Base-by-base conservation (phyloP, 495 filamentous ascomycete genomes). In the Beverwykella pulmonaria region DNA sequence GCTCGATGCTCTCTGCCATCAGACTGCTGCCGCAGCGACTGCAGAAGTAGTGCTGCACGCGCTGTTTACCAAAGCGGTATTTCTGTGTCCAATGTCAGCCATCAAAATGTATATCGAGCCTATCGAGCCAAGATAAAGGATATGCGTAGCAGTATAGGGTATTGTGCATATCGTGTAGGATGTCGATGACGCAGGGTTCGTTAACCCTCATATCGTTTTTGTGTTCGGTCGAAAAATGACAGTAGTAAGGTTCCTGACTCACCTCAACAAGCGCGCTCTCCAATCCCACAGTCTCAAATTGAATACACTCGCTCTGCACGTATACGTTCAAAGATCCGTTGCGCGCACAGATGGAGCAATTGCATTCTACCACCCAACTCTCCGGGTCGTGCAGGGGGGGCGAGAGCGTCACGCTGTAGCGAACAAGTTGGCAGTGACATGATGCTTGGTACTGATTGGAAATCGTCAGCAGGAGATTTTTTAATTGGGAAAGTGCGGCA, bases 271-370 rank as follows among this genome's bases (percentile, higher is more conserved):
- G 39, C 17, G 48, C 61, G 19, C 30, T 56, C 47, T 61, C 64
- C 32, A 66, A 22, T 20, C 56, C 56, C 23, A 64, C 20, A 1
- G 20, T 72, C 49, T 64, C 64, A 29, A 74, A 76, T 9, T 57
- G 49, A 8, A 79, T 63, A 44, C 76, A 71, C 0, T 63, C 64
- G 2, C 61, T 61, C 19, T 73, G 63, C 7, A 76, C 74, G 53
- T 81, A 81, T 20, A 81, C 70, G 44, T 78, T 70, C 1, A 79
- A 60, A 54, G 80, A 79, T 14, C 79, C 80, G 32, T 82, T 81
- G 1, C 72, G 65, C 14, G 71, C 53, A 67, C 80, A 82, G 65
- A 82, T 80, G 25, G 17, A 66, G 76, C 78, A 78, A 54, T 80
- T 80, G 62, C 77, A 79, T 34, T 72, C 63, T n/a, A 69, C 64